Base-by-base conservation (phyloP, 2,329 filamentous ascomycete genomes). In the Apiospora phragmitis region DNA sequence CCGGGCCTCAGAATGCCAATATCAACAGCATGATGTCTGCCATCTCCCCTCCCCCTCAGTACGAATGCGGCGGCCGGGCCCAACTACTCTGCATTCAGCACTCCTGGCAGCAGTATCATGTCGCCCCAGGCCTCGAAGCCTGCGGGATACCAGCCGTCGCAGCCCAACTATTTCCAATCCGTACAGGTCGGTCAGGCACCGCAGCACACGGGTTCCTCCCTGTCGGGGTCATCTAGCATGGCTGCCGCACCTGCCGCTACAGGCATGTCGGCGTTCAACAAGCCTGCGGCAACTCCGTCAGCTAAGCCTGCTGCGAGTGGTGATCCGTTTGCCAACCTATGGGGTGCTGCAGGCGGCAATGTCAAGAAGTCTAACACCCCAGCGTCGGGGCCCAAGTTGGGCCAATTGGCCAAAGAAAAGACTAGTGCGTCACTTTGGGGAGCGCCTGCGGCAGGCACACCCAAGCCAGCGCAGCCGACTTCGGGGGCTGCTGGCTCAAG, bases 331-430 rank as follows among this genome's bases (percentile, higher is more conserved):
- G 95, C 94, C 18, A 93, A 91, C 26, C 86, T 99, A 43, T 97
- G 97, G 90, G 92, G 92, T 71, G 90, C 89, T 74, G 91, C 91
- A 38, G 94, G 91, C 73, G 88, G 88, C 14, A 91, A 91, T 65
- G 88, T 94, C 74, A 94, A 94, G 85, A 97, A 96, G 84, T 83
- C 87, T 1, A 86, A 83, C 72, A 88, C 90, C 2, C 85, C 87
- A 12, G 84, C 87, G 69, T 87, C 91, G 71, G 92, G 92, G 0
- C 91, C 94, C 68, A 95, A 95, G 70, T 88, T 99, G 83, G 95
- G 94, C 41, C 95, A 97, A 80, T 90, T 99, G 81, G 95, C 95
- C n/a, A 98, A 98, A 86, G 94, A 98, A 83, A 98, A 98, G 87
- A 96, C 94, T 71, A 94, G 91, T 76, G 94, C 95, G 21, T 94